Evolutionary conservation across 495 filamentous ascomycete species (phyloP).

Genomic region (Melanomma pulvis-pyrius): DNA sequence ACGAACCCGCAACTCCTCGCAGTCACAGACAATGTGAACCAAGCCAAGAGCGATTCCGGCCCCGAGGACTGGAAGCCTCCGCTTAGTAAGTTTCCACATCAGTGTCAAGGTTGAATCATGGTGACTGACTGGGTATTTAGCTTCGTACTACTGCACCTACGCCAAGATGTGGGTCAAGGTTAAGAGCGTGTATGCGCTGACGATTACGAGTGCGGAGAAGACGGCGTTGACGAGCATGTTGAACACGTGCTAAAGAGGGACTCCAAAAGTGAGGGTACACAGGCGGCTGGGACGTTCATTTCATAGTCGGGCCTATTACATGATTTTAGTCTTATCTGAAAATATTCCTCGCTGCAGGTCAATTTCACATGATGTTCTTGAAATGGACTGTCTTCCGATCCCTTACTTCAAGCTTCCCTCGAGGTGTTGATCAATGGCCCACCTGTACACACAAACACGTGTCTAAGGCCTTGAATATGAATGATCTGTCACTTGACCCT

Average conservation of each 20-base stretch:
- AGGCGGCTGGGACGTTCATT: neutral
- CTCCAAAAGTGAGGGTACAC: neutral
- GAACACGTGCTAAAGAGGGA: conserved; percentile 56
- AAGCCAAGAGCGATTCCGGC: conserved; percentile 66
- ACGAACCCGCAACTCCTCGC: conserved; percentile 69
- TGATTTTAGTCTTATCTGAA: neutral
- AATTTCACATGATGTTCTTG: neutral
- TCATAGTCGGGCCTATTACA: neutral
- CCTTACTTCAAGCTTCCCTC: neutral
- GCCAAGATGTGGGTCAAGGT: conserved; percentile 71
- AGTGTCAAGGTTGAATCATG: neutral
- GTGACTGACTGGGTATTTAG: conserved; percentile 32
- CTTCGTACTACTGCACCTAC: conserved; percentile 73
- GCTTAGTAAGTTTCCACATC: conserved; percentile 47
- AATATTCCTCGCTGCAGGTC: neutral
- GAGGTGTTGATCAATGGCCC: too few relatives aligned
- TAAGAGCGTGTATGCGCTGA: conserved; percentile 63
- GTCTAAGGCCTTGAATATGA: neutral
- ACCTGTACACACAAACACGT: neutral
- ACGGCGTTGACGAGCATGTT: conserved; percentile 66
- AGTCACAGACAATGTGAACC: conserved; percentile 75
- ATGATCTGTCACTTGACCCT: neutral
- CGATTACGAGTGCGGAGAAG: conserved; percentile 65
- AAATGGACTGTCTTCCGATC: neutral
- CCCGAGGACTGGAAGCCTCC: conserved; percentile 77